Percentiles rank a stretch among this genome's conserved stretches.
Evolutionary conservation across 768 basidiomycete genomes (phyloP).

Genomic region (Hericium coralloides): DNA sequence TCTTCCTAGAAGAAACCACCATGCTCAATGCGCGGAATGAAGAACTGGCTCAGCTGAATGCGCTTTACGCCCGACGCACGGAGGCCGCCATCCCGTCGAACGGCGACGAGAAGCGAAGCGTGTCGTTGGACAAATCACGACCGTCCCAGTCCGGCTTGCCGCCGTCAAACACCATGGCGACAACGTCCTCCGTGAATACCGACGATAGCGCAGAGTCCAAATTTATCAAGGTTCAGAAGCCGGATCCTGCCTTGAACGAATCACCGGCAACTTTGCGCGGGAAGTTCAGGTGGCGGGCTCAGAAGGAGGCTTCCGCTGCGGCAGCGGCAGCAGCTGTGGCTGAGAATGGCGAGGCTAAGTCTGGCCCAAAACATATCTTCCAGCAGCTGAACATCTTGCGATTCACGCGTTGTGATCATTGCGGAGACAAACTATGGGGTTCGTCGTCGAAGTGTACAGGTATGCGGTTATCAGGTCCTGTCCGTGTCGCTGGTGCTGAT

Average conservation of each 20-base stretch:
- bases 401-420: conserved; percentile 90
- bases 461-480: conserved; percentile 30
- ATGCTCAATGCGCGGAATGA: conserved; percentile 88
- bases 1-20: conserved; percentile 86
- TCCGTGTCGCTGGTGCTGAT: neutral
- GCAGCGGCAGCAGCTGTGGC: conserved; percentile 20
- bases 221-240: conserved; percentile 28
- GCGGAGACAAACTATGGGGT: conserved; percentile 98
- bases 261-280: conserved; percentile 28
- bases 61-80: conserved; percentile 72
- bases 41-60: conserved; percentile 81
- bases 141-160: neutral
- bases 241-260: conserved; percentile 27
- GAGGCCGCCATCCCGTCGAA: conserved; percentile 30
- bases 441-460: conserved; percentile 87
- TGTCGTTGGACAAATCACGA: conserved; percentile 5
- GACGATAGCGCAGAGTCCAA: conserved; percentile 41
- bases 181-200: conserved; percentile 19
- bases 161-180: conserved; percentile 1
- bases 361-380: conserved; percentile 65
- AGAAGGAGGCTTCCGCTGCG: conserved; percentile 62
- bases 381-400: conserved; percentile 83
- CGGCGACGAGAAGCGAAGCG: conserved; percentile 1
- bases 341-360: conserved; percentile 17
- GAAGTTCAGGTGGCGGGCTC: conserved; percentile 42